These are phyloP conservation scores for Volvox reticuliferus DNA, from an alignment of 139 green algal species.

Conservation along the genomic window DNA sequence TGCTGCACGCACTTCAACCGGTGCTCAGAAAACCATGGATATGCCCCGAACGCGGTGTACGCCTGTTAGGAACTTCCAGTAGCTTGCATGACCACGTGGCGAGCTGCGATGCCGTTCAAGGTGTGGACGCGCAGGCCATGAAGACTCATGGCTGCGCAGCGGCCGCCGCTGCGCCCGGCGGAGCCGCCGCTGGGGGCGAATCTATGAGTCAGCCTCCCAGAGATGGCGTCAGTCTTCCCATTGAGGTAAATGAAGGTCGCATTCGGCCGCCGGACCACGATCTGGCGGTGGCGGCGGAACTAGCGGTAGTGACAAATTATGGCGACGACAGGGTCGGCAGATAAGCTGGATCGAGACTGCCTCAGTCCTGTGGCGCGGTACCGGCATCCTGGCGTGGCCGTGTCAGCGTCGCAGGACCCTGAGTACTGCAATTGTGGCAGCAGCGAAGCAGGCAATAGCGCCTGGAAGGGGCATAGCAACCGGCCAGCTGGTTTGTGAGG, in stretches of 20 bases:
- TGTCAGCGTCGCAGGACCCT: not conserved
- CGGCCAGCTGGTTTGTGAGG: too few relatives aligned
- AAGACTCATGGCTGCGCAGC: not conserved
- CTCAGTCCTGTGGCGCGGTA: not conserved
- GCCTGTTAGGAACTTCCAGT: constrained; percentile 8
- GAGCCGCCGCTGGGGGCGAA: not conserved
- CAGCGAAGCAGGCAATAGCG: not conserved
- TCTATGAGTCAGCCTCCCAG: not conserved
- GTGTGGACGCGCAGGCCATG: not conserved
- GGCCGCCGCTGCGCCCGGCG: constrained; percentile 17
- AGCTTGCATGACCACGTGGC: not conserved
- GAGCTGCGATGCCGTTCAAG: not conserved
- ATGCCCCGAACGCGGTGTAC: constrained; percentile 49
- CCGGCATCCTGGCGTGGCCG: not conserved
- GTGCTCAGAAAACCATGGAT: constrained; percentile 53
- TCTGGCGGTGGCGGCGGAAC: not conserved
- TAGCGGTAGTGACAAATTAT: not conserved
- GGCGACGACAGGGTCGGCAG: not conserved
- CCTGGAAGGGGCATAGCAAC: too few relatives aligned
- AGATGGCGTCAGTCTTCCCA: not conserved
- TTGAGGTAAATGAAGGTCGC: not conserved
- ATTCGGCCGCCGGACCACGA: not conserved
- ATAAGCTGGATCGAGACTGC: not conserved
- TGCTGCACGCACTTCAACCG: constrained; percentile 50
- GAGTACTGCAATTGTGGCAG: not conserved